Conservation (phyloP, 1,284 basidiomycete genomes). For the Cutaneotrichosporon cavernicola region DNA sequence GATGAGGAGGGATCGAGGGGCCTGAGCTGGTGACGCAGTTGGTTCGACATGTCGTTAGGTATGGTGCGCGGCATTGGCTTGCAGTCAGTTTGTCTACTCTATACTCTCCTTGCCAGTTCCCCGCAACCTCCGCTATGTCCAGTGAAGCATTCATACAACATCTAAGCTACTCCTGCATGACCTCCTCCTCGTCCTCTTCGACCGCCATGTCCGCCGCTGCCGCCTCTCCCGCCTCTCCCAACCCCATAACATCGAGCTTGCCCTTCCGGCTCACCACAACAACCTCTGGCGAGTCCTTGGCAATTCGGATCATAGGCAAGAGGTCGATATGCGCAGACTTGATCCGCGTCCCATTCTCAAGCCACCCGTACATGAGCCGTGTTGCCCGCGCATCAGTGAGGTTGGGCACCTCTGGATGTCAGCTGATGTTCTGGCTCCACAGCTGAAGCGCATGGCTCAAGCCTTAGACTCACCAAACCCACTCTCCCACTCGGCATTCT, state of each 20-base stretch:
- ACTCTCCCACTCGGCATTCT: constrained; percentile 72
- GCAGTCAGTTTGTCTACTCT: background rate
- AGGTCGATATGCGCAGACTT: constrained; percentile 66
- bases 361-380: constrained; percentile 71
- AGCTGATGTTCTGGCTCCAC: background rate
- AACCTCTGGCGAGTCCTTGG: constrained; percentile 30
- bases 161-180: constrained; percentile 5
- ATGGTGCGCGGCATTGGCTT: background rate
- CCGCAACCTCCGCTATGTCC: background rate
- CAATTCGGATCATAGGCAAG: constrained; percentile 44
- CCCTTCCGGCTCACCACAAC: constrained; percentile 35
- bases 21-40: background rate
- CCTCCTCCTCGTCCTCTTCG: background rate
- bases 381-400: constrained; percentile 72
- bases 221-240: constrained; percentile 19
- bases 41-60: too few relatives aligned
- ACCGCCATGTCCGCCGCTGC: background rate
- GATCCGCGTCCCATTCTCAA: constrained; percentile 61
- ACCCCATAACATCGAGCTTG: constrained; percentile 37
- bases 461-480: constrained; percentile 67
- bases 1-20: background rate
- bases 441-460: background rate
- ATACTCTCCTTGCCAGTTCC: background rate
- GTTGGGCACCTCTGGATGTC: constrained; percentile 70
- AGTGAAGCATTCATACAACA: constrained; percentile 3